phyloP scores from a whole-genome alignment of 2,329 filamentous ascomycete genomes.

The Aspergillus pseudoglaucus region DNA sequence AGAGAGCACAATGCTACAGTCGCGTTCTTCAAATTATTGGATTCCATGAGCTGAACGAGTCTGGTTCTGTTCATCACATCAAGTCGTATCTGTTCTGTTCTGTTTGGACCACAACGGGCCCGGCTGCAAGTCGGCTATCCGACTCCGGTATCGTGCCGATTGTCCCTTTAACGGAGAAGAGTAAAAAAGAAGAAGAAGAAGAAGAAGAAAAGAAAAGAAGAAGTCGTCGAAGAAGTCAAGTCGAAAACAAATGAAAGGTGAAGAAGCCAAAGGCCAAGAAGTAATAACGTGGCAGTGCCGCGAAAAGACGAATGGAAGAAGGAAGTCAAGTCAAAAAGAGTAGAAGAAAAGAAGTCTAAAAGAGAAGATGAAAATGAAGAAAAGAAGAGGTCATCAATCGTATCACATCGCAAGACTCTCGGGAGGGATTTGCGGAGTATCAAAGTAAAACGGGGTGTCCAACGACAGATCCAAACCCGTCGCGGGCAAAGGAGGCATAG shows the following conservation, averaged over 20 bases:
- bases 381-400: conserved; percentile 9
- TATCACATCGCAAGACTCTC: conserved; percentile 33
- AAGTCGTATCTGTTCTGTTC: conserved; percentile 7
- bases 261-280: background rate
- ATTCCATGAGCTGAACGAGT: background rate
- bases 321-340: conserved; percentile 3
- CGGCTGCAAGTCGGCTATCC: conserved; percentile 1
- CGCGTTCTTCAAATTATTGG: background rate
- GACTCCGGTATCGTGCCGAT: background rate
- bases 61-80: conserved; percentile 17
- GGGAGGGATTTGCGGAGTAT: conserved; percentile 22
- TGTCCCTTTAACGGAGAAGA: background rate
- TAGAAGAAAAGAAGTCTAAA: conserved; percentile 3
- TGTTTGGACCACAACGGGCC: too few species aligned
- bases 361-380: conserved; percentile 8
- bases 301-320: background rate
- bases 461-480: conserved; percentile 27
- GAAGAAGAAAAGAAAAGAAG: background rate
- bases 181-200: background rate
- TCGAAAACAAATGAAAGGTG: background rate
- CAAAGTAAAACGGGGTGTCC: conserved; percentile 23
- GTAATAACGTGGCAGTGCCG: background rate
- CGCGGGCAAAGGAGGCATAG: conserved; percentile 10
- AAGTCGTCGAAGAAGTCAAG: background rate
- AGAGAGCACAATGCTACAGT: background rate